Percentiles rank a stretch among this genome's conserved stretches.
Conservation (phyloP, 352 stramenopile species). For the Globisporangium apiculatum region DNA sequence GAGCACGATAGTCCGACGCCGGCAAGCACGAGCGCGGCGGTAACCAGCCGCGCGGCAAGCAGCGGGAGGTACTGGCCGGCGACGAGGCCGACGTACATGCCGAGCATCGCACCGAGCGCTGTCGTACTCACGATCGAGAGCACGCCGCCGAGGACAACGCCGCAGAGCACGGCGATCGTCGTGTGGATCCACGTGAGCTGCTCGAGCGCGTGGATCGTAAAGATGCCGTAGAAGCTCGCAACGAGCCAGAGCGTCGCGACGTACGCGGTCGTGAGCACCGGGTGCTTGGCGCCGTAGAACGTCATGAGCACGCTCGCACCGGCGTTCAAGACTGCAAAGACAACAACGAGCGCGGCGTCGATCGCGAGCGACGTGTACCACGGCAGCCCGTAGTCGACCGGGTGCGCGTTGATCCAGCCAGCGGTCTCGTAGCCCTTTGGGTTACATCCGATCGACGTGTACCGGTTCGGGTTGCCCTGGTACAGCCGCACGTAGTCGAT, state of each 20-base stretch:
- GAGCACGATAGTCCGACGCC: conserved; percentile 39
- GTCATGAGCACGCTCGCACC: conserved; percentile 43
- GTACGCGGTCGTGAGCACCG: conserved; percentile 47
- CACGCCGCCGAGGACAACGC: conserved; percentile 61
- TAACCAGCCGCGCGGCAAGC: conserved; percentile 50
- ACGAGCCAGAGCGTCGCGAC: conserved; percentile 53
- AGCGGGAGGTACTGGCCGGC: conserved; percentile 64
- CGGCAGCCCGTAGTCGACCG: conserved; percentile 72
- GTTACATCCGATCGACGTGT: conserved; percentile 92
- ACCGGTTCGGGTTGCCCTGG: conserved; percentile 86
- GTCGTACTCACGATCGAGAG: conserved; percentile 49
- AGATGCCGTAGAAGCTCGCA: conserved; percentile 60
- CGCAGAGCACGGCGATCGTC: conserved; percentile 60
- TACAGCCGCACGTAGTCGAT: conserved; percentile 96
- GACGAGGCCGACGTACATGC: conserved; percentile 54
- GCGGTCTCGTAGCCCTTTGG: conserved; percentile 86
- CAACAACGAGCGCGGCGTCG: conserved; percentile 27
- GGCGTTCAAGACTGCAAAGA: conserved; percentile 59
- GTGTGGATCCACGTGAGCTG: conserved; percentile 63
- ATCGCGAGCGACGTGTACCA: conserved; percentile 74
- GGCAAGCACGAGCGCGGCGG: conserved; percentile 27
- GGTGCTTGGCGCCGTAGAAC: conserved; percentile 45
- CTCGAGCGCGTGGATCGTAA: conserved; percentile 40
- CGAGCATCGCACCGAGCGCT: conserved; percentile 56
- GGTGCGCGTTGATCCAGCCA: conserved; percentile 89